A percentile compares a stretch with the other conserved stretches of the same genome.
phyloP scores from a whole-genome alignment of 2,329 filamentous ascomycete genomes.

The Magnaporthiopsis incrustans region DNA sequence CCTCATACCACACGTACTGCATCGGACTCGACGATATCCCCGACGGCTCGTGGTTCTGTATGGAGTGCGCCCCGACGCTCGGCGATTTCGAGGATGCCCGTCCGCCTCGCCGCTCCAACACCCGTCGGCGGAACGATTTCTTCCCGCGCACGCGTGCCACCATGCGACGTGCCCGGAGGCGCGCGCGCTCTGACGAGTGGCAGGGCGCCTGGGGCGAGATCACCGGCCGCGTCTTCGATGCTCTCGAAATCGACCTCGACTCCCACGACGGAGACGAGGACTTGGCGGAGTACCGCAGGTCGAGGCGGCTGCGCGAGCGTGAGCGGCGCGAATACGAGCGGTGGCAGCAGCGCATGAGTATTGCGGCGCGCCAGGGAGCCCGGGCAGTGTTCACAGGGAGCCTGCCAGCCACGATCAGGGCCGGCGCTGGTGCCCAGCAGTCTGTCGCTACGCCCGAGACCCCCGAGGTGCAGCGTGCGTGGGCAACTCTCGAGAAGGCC shows the following conservation, averaged over 20 bases:
- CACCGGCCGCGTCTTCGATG: constrained; percentile 54
- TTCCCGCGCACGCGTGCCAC: constrained; percentile 49
- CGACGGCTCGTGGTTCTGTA: constrained; percentile 80
- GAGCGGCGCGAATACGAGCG: constrained; percentile 52
- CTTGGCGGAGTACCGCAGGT: constrained; percentile 44
- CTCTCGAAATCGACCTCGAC: constrained; percentile 69
- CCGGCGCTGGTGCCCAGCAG: constrained; percentile 43
- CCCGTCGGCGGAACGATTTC: constrained; percentile 25
- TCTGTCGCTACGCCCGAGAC: constrained; percentile 50
- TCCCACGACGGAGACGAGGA: constrained; percentile 72
- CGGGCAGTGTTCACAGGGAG: constrained; percentile 62
- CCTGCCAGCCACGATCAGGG: constrained; percentile 49
- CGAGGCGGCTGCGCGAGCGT: constrained; percentile 45
- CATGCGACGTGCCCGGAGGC: constrained; percentile 46
- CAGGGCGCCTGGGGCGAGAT: constrained; percentile 73
- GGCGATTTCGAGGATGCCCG: constrained; percentile 24
- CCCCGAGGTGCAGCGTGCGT: constrained; percentile 72
- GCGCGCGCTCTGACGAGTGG: constrained; percentile 74
- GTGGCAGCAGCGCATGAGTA: constrained; percentile 78
- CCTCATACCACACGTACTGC: constrained; percentile 86
- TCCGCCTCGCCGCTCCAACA: constrained; percentile 5
- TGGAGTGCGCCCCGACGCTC: constrained; percentile 60
- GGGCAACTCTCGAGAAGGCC: constrained; percentile 85
- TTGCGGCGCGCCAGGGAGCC: constrained; percentile 73
- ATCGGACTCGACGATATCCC: constrained; percentile 74